A percentile compares a stretch with the other conserved stretches of the same genome.
Conservation (phyloP, 1,284 basidiomycete genomes). For the Cerioporus squamosus region DNA sequence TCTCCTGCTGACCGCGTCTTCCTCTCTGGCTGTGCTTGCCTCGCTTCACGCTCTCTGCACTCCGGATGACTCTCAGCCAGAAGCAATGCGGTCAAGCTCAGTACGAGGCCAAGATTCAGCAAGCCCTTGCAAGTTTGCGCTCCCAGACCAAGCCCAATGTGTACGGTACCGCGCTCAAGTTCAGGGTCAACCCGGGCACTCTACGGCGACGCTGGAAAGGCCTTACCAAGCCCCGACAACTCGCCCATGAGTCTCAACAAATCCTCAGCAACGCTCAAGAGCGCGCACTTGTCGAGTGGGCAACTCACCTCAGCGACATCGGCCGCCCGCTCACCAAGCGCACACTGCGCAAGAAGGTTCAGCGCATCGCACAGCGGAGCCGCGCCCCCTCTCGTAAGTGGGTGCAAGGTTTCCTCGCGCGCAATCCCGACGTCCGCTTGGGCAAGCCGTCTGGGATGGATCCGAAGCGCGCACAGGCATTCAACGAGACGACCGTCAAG, state of each 20-base stretch:
- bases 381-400: background rate
- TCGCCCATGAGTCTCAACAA: background rate
- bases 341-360: conserved; percentile 1
- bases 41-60: too few relatives aligned
- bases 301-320: background rate
- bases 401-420: conserved; percentile 9
- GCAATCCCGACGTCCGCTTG: conserved; percentile 10
- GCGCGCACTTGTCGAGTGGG: background rate
- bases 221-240: background rate
- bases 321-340: background rate
- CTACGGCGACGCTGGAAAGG: background rate
- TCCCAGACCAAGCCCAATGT: background rate
- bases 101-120: too few relatives aligned
- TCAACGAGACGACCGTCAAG: conserved; percentile 16
- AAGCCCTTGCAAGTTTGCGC: too few relatives aligned
- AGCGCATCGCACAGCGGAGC: background rate
- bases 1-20: too few relatives aligned
- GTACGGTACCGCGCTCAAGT: background rate
- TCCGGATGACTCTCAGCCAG: too few relatives aligned
- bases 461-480: conserved; percentile 8
- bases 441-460: conserved; percentile 19
- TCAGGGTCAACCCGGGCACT: background rate
- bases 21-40: too few relatives aligned
- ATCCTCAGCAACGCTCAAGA: background rate
- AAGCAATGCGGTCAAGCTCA: too few relatives aligned